phyloP scores from a whole-genome alignment of 352 stramenopile species.

The Phytophthora pseudosyringae region DNA sequence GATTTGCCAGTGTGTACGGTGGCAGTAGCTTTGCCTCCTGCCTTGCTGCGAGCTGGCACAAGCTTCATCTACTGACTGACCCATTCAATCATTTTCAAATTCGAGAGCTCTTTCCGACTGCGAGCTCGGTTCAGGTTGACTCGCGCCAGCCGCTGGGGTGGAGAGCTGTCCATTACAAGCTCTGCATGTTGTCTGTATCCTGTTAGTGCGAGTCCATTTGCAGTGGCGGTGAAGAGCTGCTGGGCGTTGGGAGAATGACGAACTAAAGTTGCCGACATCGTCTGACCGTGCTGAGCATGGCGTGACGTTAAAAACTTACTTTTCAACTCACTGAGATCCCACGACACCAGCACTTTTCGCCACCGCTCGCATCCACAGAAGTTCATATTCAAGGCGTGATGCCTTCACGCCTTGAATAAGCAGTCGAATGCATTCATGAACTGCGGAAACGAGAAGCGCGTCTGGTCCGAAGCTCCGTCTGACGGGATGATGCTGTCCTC shows the following conservation, averaged over 20 bases:
- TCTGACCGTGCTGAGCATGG: slow-evolving; percentile 43
- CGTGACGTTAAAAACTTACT: slow-evolving; percentile 32
- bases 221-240: not conserved
- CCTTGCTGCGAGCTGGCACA: too few relatives aligned
- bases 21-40: too few relatives aligned
- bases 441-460: slow-evolving; percentile 34
- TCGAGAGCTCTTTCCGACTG: not conserved
- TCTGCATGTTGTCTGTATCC: too few relatives aligned
- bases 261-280: slow-evolving; percentile 43
- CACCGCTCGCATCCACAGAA: not conserved
- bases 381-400: not conserved
- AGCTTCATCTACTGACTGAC: too few relatives aligned
- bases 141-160: too few relatives aligned
- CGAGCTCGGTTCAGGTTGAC: not conserved
- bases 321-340: slow-evolving; percentile 25
- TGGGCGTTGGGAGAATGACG: slow-evolving; percentile 31
- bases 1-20: not conserved
- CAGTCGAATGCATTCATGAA: slow-evolving; percentile 40
- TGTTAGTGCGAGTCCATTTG: not conserved
- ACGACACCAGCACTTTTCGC: not conserved
- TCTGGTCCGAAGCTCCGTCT: not conserved
- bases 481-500: slow-evolving; percentile 5
- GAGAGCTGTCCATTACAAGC: too few relatives aligned
- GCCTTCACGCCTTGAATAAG: slow-evolving; percentile 35
- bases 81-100: not conserved